A percentile compares a stretch with the other conserved stretches of the same genome.
These are phyloP conservation scores for Sesbania bispinosa DNA, from an alignment of 306 rosid genomes.

Conservation along the genomic window DNA sequence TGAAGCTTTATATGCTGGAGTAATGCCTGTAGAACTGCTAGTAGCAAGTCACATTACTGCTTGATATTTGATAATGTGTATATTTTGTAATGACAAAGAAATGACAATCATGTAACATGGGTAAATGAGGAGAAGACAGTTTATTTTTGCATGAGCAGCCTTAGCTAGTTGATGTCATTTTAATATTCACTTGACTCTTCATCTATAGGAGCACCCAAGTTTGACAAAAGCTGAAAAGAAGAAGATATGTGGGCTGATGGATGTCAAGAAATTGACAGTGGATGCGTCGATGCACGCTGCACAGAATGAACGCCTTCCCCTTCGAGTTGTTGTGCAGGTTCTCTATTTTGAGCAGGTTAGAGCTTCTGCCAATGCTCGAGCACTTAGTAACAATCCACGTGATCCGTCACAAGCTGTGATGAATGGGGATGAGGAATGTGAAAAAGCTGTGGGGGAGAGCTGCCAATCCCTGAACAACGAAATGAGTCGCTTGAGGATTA, in stretches of 20 bases:
- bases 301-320: slow-evolving; percentile 89
- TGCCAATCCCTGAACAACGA: slow-evolving; percentile 50
- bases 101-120: neutral
- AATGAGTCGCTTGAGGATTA: slow-evolving; percentile 52
- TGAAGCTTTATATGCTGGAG: no score
- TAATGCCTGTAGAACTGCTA: neutral
- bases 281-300: slow-evolving; percentile 86
- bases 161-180: neutral
- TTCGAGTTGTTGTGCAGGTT: slow-evolving; percentile 86
- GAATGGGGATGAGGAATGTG: slow-evolving; percentile 43
- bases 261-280: slow-evolving; percentile 70
- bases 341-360: slow-evolving; percentile 87
- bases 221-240: slow-evolving; percentile 79
- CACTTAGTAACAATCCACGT: slow-evolving; percentile 16
- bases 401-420: slow-evolving; percentile 27
- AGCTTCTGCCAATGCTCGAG: slow-evolving; percentile 36
- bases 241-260: slow-evolving; percentile 64
- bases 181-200: neutral
- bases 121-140: neutral
- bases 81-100: neutral
- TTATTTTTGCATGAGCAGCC: neutral
- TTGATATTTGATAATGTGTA: neutral
- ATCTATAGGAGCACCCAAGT: slow-evolving; percentile 67
- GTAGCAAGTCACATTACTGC: neutral
- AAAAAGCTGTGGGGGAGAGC: slow-evolving; percentile 37